These are phyloP conservation scores for Agrocybe pediades DNA, from an alignment of 768 basidiomycete genomes.

Conservation along the genomic window DNA sequence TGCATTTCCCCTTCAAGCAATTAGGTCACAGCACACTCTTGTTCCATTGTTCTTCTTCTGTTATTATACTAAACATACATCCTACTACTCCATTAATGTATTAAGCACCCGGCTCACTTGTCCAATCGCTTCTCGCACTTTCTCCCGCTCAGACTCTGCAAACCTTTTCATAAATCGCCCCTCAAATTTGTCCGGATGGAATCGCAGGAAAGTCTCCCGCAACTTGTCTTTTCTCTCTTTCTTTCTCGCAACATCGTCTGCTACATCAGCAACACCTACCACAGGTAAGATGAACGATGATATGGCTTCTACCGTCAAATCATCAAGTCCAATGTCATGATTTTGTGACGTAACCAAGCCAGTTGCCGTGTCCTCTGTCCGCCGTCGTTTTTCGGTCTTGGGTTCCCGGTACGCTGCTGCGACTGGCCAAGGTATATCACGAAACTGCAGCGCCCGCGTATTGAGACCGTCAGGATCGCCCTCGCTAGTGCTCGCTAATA, in stretches of 20 bases:
- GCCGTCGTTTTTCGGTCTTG: slow-evolving; percentile 11
- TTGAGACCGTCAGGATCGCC: slow-evolving; percentile 18
- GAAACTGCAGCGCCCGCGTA: slow-evolving; percentile 39
- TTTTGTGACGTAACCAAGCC: slow-evolving; percentile 5
- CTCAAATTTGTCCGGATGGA: slow-evolving; percentile 84
- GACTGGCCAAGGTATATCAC: slow-evolving; percentile 78
- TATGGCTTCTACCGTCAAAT: slow-evolving; percentile 58
- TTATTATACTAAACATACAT: background rate
- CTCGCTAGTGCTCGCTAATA: slow-evolving; percentile 35
- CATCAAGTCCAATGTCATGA: slow-evolving; percentile 36
- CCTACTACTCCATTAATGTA: slow-evolving; percentile 43
- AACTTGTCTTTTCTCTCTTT: slow-evolving; percentile 61
- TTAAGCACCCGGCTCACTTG: slow-evolving; percentile 65
- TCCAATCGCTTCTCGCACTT: slow-evolving; percentile 61
- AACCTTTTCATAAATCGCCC: slow-evolving; percentile 65
- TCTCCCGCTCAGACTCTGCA: slow-evolving; percentile 43
- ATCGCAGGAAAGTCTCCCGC: slow-evolving; percentile 69
- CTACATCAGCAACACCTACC: slow-evolving; percentile 1
- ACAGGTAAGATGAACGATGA: slow-evolving; percentile 55
- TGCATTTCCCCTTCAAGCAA: slow-evolving; percentile 1
- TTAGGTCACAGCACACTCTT: slow-evolving; percentile 3
- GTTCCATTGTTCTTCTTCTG: slow-evolving; percentile 11
- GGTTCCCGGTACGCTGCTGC: slow-evolving; percentile 28
- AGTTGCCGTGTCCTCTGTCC: background rate
- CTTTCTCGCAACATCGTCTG: slow-evolving; percentile 31